A percentile compares a stretch with the other conserved stretches of the same genome.
phyloP scores from a whole-genome alignment of 345 rosid species.

The Ceriops zippeliana region DNA sequence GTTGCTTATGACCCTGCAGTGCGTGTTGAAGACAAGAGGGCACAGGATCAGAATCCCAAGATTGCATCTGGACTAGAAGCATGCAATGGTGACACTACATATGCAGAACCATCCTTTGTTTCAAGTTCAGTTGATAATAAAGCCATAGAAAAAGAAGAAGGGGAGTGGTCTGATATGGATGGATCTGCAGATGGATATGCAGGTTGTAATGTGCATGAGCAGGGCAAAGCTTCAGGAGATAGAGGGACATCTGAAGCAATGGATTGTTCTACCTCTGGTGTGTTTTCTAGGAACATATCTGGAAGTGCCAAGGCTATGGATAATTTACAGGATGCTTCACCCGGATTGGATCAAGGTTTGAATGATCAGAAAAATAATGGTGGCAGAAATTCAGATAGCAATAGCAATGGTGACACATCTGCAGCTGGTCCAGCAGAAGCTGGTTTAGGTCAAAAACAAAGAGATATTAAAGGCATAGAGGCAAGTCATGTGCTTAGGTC shows the following conservation, averaged over 20 bases:
- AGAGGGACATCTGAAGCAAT: constrained; percentile 24
- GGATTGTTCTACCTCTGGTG: constrained; percentile 31
- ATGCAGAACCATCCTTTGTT: constrained; percentile 28
- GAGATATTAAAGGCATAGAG: constrained; percentile 79
- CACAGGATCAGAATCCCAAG: constrained; percentile 27
- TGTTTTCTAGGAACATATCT: constrained; percentile 15
- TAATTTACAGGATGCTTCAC: constrained; percentile 22
- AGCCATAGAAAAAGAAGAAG: constrained; percentile 84
- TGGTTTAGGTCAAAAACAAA: constrained; percentile 45
- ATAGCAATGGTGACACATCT: constrained; percentile 35
- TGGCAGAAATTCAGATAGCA: constrained; percentile 44
- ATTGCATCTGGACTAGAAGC: constrained; percentile 31
- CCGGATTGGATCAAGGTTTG: constrained; percentile 34
- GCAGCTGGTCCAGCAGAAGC: constrained; percentile 47
- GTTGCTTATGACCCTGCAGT: constrained; percentile 32
- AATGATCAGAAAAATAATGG: constrained; percentile 40
- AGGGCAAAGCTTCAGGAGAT: constrained; percentile 35
- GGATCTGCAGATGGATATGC: constrained; percentile 36
- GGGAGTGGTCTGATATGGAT: constrained; percentile 89
- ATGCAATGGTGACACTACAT: constrained; percentile 33
- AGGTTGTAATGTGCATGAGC: constrained; percentile 26
- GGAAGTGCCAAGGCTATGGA: constrained; percentile 30
- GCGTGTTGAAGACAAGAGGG: constrained; percentile 39
- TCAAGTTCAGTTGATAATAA: constrained; percentile 32
- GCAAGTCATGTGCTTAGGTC: constrained; percentile 67